Evolutionary conservation across 345 rosid genomes (phyloP), one percentile per base, ranked within the genome.

Genomic region (Salix koriyanagi): DNA sequence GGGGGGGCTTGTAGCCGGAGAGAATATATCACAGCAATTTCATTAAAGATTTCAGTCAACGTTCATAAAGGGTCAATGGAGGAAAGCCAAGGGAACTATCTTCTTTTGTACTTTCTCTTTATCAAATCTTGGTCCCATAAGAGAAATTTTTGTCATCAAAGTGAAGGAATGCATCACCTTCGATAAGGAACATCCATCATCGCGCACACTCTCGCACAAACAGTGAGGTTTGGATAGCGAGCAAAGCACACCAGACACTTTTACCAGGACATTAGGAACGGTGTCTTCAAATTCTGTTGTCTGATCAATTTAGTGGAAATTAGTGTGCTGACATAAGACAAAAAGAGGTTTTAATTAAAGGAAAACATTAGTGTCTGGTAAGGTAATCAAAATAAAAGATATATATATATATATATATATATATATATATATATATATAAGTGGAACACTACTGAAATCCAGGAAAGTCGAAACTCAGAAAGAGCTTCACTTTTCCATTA

Each of bases 21-120:
- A 30, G 62, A 58, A 23, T 23, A 58, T 23, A 71, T 25, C 7
- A 30, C 8, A 7, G 41, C 18, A 50, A 12, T 71, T n/a, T 48
- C 71, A 15, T 66, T 39, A 65, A 65, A 65, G 41, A 25, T 11
- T 37, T 72, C 18, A 30, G 65, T 58, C 62, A 66, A 66, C 42
- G 39, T 68, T 58, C 32, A 32, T 56, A 28, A 21, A 26, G 37
- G 41, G 72, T 68, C 74, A 76, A 69, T 69, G 74, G 32, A 23
- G 78, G 13, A 66, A 75, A 67, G 56, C 37, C 41, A 69, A 15
- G 69, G 50, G 41, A 44, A 26, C 39, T 14, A 11, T 18, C 6
- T 5, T 21, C n/a, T 56, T 48, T 54, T 68, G 21, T 62, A 30
- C 67, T 69, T 61, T 70, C 70, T 44, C 68, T 76, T 69, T 76